These are phyloP conservation scores for Orbilia ellipsospora DNA, from an alignment of 2,329 filamentous ascomycete genomes.

Conservation along the genomic window DNA sequence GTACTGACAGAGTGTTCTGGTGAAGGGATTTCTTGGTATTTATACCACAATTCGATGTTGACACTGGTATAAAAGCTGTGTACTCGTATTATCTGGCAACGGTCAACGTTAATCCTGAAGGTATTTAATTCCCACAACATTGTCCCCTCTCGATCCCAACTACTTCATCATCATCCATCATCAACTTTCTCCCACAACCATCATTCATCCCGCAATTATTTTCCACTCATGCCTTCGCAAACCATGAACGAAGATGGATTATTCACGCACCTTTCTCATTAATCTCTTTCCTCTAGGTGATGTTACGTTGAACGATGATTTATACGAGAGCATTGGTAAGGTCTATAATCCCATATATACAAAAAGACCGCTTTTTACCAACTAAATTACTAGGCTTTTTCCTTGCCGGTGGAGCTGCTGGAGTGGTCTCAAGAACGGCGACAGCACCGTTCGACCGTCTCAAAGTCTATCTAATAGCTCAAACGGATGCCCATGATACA, in stretches of 20 bases:
- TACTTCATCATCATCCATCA: constrained; percentile 51
- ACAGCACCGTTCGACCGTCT: constrained; percentile 96
- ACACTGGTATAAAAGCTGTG: constrained; percentile 80
- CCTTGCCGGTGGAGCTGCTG: constrained; percentile 91
- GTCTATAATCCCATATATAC: constrained; percentile 62
- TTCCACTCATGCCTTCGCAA: no score
- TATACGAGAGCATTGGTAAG: constrained; percentile 50
- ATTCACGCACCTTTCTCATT: constrained; percentile 19
- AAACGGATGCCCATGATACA: constrained; percentile 71
- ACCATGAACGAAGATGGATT: constrained; percentile 20
- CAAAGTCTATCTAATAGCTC: constrained; percentile 96
- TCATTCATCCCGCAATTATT: not conserved
- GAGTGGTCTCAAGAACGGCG: constrained; percentile 91
- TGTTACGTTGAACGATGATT: constrained; percentile 49
- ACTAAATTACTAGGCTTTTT: constrained; percentile 90
- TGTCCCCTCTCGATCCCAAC: constrained; percentile 73
- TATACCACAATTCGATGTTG: constrained; percentile 71
- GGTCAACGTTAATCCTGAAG: constrained; percentile 89
- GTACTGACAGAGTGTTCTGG: no score
- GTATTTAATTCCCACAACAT: constrained; percentile 79
- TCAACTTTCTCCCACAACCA: constrained; percentile 55
- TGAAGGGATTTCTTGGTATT: constrained; percentile 90
- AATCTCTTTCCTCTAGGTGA: constrained; percentile 37
- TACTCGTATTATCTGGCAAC: constrained; percentile 92
- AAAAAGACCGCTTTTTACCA: constrained; percentile 72